Conservation (phyloP, 2,329 filamentous ascomycete genomes). For the Verticillium klebahnii region DNA sequence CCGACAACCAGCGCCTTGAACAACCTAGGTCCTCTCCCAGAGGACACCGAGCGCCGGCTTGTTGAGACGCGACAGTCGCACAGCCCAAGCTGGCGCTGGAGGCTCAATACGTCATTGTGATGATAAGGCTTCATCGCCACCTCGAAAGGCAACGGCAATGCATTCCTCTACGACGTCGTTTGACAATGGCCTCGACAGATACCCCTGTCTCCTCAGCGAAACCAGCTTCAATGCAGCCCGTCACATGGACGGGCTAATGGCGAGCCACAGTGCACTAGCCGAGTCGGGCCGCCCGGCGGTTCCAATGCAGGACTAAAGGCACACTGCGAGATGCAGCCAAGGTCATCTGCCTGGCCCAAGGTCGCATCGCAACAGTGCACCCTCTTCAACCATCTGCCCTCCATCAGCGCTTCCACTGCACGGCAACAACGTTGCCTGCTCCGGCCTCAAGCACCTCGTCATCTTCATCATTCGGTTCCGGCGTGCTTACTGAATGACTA, state of each 20-base stretch:
- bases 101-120: not conserved
- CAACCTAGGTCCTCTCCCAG: too few species aligned
- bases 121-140: not conserved
- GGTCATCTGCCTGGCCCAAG: not conserved
- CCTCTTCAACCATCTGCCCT: not conserved
- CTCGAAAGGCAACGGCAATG: not conserved
- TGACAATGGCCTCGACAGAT: not conserved
- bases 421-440: slow-evolving; percentile 8
- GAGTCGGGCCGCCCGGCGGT: not conserved
- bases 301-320: not conserved
- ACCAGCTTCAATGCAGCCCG: not conserved
- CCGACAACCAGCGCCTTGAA: too few species aligned
- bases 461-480: slow-evolving; percentile 4
- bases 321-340: not conserved
- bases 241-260: not conserved
- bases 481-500: slow-evolving; percentile 4
- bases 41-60: not conserved
- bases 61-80: not conserved
- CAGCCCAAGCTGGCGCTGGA: not conserved
- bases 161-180: not conserved
- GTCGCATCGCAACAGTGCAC: not conserved
- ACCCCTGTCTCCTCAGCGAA: not conserved
- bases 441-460: slow-evolving; percentile 15
- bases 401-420: not conserved
- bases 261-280: not conserved